Base-by-base conservation (phyloP, 169 alveolate genomes). In the Cryptosporidium parvum region DNA sequence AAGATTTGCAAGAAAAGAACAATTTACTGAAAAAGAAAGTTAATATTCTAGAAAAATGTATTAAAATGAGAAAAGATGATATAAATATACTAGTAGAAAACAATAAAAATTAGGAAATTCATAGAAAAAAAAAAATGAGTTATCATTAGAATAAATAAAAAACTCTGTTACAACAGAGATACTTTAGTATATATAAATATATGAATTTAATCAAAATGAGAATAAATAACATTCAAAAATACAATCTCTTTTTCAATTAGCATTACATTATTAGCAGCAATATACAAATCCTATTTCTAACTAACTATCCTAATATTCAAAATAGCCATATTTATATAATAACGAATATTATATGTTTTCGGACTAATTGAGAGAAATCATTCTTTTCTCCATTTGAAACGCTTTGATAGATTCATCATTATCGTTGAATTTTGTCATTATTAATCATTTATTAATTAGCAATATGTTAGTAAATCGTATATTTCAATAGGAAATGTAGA, bases 181-280 rank as follows among this genome's bases (percentile, higher is more conserved):
- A 53, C 0, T 18, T 37, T 37, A 37, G 10, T 42, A 42, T 42
- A 42, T 42, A 18, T 52, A 14, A n/a, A 53, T 18, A 53, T 53
- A 16, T 53, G 14, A 53, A 37, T 70, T 31, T 35, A 42, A n/a
- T 2, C 29, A n/a, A n/a, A 7, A 21, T 23, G 26, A 26, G 31
- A 7, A 26, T 23, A 4, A 21, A 45, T 7, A 51, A 33, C 4
- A 65, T 7, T 9, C 3, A 12, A 9, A 69, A 18, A 69, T 2
- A 2, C 58, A 69, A 70, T 12, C 61, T 7, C 5, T 18, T n/a
- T 70, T 44, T 42, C 16, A 69, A 37, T 73, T 73, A 73, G 86
- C 70, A 73, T 73, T 73, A 73, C 86, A 73, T 73, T 73, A 31
- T n/a, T 53, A 58, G 86, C 71, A 73, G 70, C 68, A 73, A 73